Percentiles rank a stretch among this genome's conserved stretches.
Evolutionary conservation across 257 asterid genomes (phyloP).

Genomic region (Salvia hispanica): DNA sequence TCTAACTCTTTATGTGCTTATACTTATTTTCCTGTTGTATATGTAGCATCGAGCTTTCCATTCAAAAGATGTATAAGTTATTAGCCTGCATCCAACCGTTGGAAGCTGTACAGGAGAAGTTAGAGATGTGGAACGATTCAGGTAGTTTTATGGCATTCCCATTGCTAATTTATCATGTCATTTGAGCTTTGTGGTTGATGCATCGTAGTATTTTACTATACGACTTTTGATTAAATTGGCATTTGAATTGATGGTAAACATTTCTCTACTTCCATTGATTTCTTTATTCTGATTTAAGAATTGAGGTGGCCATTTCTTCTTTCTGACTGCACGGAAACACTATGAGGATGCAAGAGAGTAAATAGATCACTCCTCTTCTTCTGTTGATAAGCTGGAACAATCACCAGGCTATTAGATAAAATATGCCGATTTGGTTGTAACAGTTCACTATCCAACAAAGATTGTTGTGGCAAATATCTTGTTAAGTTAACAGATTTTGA

Average conservation of each 20-base stretch:
- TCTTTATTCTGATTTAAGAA: constrained; percentile 17
- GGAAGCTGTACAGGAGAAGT: constrained; percentile 47
- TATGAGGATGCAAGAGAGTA: constrained; percentile 6
- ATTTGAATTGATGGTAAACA: constrained; percentile 17
- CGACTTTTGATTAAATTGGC: background rate
- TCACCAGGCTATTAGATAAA: background rate
- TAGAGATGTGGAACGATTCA: constrained; percentile 69
- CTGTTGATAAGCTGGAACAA: constrained; percentile 22
- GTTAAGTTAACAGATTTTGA: background rate
- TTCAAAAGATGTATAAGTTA: constrained; percentile 63
- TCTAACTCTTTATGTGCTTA: background rate
- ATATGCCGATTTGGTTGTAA: constrained; percentile 16
- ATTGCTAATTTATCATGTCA: background rate
- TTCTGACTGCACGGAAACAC: constrained; percentile 14
- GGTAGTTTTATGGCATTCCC: too few relatives aligned
- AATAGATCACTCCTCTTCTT: constrained; percentile 6
- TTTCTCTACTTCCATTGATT: background rate
- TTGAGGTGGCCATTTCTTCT: background rate
- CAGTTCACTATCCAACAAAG: too few relatives aligned
- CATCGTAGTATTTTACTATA: constrained; percentile 11
- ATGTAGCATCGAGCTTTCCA: constrained; percentile 66
- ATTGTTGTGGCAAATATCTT: background rate
- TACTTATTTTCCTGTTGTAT: constrained; percentile 26
- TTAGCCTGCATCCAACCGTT: constrained; percentile 62
- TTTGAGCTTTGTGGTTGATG: constrained; percentile 7